Conservation (phyloP, 2,329 filamentous ascomycete species). For the Nannizzia gypsea region DNA sequence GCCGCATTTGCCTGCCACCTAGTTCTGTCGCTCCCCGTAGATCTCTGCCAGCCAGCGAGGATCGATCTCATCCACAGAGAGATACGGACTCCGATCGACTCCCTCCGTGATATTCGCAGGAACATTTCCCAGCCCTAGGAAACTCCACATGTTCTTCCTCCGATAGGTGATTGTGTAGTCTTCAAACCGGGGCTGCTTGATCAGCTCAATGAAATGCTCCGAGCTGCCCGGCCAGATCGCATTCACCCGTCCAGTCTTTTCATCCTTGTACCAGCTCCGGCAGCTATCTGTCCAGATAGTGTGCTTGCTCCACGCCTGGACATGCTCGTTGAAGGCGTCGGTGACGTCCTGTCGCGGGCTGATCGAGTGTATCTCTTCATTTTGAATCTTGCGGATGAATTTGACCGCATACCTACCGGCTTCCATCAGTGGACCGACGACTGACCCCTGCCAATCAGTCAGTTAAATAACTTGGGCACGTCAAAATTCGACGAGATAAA, state of each 20-base stretch:
- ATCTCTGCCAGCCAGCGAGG: slow-evolving; percentile 24
- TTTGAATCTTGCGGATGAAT: slow-evolving; percentile 23
- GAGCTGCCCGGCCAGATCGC: slow-evolving; percentile 42
- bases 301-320: slow-evolving; percentile 23
- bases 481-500: neutral
- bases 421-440: slow-evolving; percentile 16
- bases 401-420: slow-evolving; percentile 22
- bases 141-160: slow-evolving; percentile 22
- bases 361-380: slow-evolving; percentile 23
- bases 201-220: slow-evolving; percentile 38
- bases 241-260: slow-evolving; percentile 33
- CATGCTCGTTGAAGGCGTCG: slow-evolving; percentile 26
- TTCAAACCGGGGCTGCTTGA: slow-evolving; percentile 33
- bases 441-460: slow-evolving; percentile 18
- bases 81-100: slow-evolving; percentile 23
- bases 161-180: slow-evolving; percentile 31
- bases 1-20: neutral
- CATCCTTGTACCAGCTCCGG: slow-evolving; percentile 23
- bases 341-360: slow-evolving; percentile 22
- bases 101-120: slow-evolving; percentile 19
- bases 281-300: slow-evolving; percentile 22
- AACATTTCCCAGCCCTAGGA: slow-evolving; percentile 24
- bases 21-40: neutral
- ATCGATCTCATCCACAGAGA: slow-evolving; percentile 24
- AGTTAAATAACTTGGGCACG: slow-evolving; percentile 16